Conservation (phyloP, 805 yeast species). For the Candida sakaeoensis region DNA sequence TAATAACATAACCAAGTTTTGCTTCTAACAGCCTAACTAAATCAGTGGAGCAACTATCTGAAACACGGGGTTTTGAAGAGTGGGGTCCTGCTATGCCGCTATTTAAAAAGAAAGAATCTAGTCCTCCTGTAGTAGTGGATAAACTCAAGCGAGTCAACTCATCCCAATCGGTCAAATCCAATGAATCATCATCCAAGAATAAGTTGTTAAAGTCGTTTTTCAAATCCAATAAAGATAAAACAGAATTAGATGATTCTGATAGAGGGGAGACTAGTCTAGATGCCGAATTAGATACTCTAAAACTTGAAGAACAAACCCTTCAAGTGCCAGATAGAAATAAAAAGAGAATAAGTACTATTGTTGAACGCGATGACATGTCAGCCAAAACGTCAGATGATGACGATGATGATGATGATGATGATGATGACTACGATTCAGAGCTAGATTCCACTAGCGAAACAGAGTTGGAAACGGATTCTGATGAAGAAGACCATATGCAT, state of each 20-base stretch:
- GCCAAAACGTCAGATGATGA: slow-evolving; percentile 14
- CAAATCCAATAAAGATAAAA: neutral
- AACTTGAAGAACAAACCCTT: neutral
- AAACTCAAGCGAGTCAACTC: slow-evolving; percentile 10
- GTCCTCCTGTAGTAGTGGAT: slow-evolving; percentile 1
- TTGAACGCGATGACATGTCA: slow-evolving; percentile 10
- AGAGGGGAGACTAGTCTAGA: neutral
- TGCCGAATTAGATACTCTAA: neutral
- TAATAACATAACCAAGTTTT: no score
- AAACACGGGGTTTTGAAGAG: no score
- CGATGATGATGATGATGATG: slow-evolving; percentile 8
- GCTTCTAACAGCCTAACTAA: neutral
- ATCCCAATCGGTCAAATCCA: slow-evolving; percentile 8
- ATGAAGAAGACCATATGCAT: slow-evolving; percentile 28
- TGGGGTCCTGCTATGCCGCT: no score
- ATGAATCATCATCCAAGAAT: slow-evolving; percentile 8
- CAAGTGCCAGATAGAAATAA: slow-evolving; percentile 2
- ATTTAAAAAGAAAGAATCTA: slow-evolving; percentile 10
- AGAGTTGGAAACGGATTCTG: slow-evolving; percentile 9
- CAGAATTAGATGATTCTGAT: no score
- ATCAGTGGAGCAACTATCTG: no score
- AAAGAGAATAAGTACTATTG: slow-evolving; percentile 25
- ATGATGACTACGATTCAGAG: slow-evolving; percentile 11
- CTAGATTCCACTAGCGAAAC: slow-evolving; percentile 9
- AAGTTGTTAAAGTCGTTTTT: slow-evolving; percentile 9